A percentile compares a stretch with the other conserved stretches of the same genome.
Conservation (phyloP, 306 rosid genomes). For the Abrus precatorius region DNA sequence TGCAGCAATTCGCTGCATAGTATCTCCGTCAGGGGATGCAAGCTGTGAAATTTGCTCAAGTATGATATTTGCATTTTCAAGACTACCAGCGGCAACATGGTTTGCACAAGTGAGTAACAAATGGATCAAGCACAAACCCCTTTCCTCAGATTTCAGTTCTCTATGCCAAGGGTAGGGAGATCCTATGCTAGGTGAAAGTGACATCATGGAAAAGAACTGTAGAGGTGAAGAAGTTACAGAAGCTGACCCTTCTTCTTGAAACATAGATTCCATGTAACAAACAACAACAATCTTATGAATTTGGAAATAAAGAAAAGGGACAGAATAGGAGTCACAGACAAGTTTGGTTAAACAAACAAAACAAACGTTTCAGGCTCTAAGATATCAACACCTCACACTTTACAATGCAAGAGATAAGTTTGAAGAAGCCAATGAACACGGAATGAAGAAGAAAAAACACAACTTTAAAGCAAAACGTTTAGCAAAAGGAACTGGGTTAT, state of each 20-base stretch:
- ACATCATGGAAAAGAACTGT: constrained; percentile 79
- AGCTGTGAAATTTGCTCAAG: constrained; percentile 90
- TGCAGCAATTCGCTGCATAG: constrained; percentile 89
- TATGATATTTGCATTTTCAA: constrained; percentile 77
- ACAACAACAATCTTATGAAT: constrained; percentile 43
- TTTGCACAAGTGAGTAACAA: constrained; percentile 88
- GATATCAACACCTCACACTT: constrained; percentile 7
- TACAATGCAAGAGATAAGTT: constrained; percentile 7
- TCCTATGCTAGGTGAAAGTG: constrained; percentile 78
- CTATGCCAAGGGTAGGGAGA: constrained; percentile 84
- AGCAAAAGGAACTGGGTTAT: constrained; percentile 22
- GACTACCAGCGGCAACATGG: constrained; percentile 76
- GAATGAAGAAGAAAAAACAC: constrained; percentile 17
- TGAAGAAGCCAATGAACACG: constrained; percentile 1
- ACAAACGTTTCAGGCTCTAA: constrained; percentile 8
- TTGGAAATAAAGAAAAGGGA: constrained; percentile 13
- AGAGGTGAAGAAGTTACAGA: constrained; percentile 88
- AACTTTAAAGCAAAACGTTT: constrained; percentile 18
- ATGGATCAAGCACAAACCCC: constrained; percentile 85
- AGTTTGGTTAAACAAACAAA: constrained; percentile 16
- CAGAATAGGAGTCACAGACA: constrained; percentile 15
- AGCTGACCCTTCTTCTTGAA: constrained; percentile 89
- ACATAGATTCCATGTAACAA: constrained; percentile 63
- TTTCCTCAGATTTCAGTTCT: constrained; percentile 82
- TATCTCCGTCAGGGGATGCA: constrained; percentile 80